Base-by-base conservation (phyloP, 148 eudicot genomes). In the Gaultheria prostrata region DNA sequence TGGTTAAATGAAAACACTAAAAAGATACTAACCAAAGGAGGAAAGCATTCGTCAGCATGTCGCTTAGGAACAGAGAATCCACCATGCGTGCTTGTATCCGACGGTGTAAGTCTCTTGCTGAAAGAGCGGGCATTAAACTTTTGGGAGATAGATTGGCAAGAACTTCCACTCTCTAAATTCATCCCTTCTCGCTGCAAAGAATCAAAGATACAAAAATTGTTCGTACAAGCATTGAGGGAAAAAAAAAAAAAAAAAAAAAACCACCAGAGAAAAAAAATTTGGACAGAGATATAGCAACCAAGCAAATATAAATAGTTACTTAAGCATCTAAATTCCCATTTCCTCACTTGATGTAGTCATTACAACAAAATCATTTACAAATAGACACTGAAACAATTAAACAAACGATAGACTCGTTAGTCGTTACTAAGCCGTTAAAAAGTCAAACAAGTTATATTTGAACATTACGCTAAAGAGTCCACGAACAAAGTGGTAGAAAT, bases 51-150 rank as follows among this genome's bases (percentile, higher is more conserved):
- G n/a, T 85, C 69, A 32, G 80, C 87, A 49, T 63, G 13, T 85
- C 43, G 35, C 81, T 81, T 85, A 17, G 87, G 87, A 14, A 85
- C 24, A 51, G 76, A 65, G 54, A 76, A 76, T 81, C 84, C 87
- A 33, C 87, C 87, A 65, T 85, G 84, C 18, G 84, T 76, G 81
- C 87, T 81, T 32, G 80, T 77, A 65, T 85, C 87, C n/a, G 87
- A 85, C 6, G 83, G 73, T 18, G 81, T 85, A 12, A 85, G 83
- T n/a, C 54, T 85, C 87, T 85, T 85, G 28, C 51, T 76, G 24
- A 85, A 85, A 30, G 70, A 59, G 39, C 7, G 9, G 4, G 54
- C 63, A 17, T 12, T 57, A 12, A 18, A 17, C 48, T 81, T 76
- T 45, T 6, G 67, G 51, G 87, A 17, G 26, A 24, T 24, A 75